These are phyloP conservation scores for Starmerella powellii DNA, from an alignment of 805 yeast species.

Conservation along the genomic window DNA sequence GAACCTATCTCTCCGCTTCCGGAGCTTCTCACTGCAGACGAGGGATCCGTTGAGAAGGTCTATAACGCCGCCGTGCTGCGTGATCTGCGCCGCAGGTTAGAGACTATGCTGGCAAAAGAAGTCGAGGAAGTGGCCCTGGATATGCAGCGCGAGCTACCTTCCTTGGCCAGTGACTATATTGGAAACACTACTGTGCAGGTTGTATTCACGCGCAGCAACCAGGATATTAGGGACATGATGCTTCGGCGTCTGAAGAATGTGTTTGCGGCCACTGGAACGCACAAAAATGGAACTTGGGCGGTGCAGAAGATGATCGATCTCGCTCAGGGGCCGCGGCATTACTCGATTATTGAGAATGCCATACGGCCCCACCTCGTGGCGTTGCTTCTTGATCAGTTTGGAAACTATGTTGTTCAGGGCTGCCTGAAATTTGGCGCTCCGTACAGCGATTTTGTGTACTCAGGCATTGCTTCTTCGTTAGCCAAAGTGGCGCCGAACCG, in stretches of 20 bases:
- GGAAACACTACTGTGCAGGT: slow-evolving; percentile 96
- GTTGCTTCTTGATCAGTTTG: slow-evolving; percentile 87
- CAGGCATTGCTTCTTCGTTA: slow-evolving; percentile 64
- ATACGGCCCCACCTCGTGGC: slow-evolving; percentile 73
- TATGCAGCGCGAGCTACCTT: slow-evolving; percentile 81
- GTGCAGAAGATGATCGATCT: slow-evolving; percentile 87
- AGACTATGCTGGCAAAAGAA: slow-evolving; percentile 43
- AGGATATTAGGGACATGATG: slow-evolving; percentile 67
- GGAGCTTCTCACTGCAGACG: slow-evolving; percentile 32
- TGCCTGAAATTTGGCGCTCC: slow-evolving; percentile 83
- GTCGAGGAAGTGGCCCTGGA: slow-evolving; percentile 72
- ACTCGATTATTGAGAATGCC: slow-evolving; percentile 51
- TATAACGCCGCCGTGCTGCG: slow-evolving; percentile 82
- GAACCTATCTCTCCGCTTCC: slow-evolving; percentile 49
- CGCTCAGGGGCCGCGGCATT: slow-evolving; percentile 51
- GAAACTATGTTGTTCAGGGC: slow-evolving; percentile 91
- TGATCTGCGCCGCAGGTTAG: slow-evolving; percentile 66
- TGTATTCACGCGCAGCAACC: slow-evolving; percentile 59
- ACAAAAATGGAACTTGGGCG: slow-evolving; percentile 98
- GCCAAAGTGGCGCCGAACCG: slow-evolving; percentile 74
- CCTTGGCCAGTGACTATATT: slow-evolving; percentile 77
- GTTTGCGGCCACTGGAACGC: slow-evolving; percentile 84
- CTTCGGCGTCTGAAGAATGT: slow-evolving; percentile 64
- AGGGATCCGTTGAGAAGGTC: slow-evolving; percentile 38
- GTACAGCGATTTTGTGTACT: slow-evolving; percentile 79